Evolutionary conservation across 2,329 filamentous ascomycete genomes (phyloP).

Genomic region (Cercospora zeina): DNA sequence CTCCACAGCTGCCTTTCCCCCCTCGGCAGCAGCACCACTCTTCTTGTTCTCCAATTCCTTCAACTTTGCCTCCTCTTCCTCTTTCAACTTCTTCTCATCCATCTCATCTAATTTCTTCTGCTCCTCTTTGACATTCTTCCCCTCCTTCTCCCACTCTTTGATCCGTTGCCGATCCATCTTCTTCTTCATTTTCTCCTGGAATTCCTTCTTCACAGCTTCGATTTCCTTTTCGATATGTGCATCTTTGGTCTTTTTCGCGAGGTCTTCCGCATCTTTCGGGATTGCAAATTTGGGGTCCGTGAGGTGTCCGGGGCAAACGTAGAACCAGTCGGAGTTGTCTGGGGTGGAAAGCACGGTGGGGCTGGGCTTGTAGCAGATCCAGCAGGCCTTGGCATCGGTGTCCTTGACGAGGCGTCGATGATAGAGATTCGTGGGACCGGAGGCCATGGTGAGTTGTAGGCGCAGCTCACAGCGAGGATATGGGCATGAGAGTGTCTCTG

Average conservation of each 20-base stretch:
- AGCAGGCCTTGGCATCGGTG: constrained; percentile 77
- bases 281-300: constrained; percentile 79
- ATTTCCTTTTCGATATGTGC: constrained; percentile 53
- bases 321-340: constrained; percentile 87
- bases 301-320: constrained; percentile 79
- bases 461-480: constrained; percentile 20
- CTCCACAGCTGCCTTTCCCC: constrained; percentile 63
- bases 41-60: constrained; percentile 46
- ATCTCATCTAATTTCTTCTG: constrained; percentile 71
- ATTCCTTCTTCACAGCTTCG: constrained; percentile 53
- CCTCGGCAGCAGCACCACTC: constrained; percentile 52
- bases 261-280: constrained; percentile 65
- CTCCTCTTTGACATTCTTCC: constrained; percentile 64
- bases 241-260: constrained; percentile 56
- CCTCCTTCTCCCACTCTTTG: constrained; percentile 53
- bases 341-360: constrained; percentile 84
- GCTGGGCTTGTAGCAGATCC: constrained; percentile 87
- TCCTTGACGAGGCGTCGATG: constrained; percentile 85
- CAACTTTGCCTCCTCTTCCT: constrained; percentile 47
- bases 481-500: neutral
- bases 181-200: constrained; percentile 51
- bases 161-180: constrained; percentile 45
- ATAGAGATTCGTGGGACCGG: constrained; percentile 78
- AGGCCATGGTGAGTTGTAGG: constrained; percentile 43
- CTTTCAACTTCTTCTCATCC: constrained; percentile 46